Evolutionary conservation across 2,329 filamentous ascomycete species (phyloP), one percentile per base, ranked within the genome.

Genomic region (Venturia asperata): DNA sequence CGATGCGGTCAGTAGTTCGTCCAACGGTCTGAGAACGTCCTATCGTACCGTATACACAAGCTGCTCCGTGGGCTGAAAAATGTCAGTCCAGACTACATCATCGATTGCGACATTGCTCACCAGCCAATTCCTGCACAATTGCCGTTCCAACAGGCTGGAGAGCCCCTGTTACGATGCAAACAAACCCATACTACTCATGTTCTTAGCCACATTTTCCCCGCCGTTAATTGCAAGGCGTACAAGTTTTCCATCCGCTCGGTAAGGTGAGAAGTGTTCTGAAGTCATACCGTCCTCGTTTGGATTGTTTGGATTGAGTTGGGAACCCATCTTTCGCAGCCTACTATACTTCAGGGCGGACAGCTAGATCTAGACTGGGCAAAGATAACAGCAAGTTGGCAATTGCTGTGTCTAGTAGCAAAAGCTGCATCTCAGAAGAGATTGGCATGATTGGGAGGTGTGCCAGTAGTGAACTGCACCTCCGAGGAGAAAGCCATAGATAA

Each of bases 121-220:
- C 80, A 68, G 85, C 85, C 47, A 87, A 75, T 70, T 87, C 85
- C 52, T 77, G 73, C 21, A 85, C 80, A 65, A 87, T 85, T 34
- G 85, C 84, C 68, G 79, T 79, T 10, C 85, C 85, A 17, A 87
- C 79, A 1, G 85, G 82, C 70, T 85, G 83, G 0, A 82, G 82
- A 30, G 85, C 83, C 17, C 85, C 84, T 0, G 84, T 86, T 5
- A 87, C 85, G 17, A 87, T 81, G 69, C 85, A 87, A 24, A 87
- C 82, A 69, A 87, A 87, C 55, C 85, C 85, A 73, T 87, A 85
- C 80, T 85, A 67, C 15, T 9, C 19, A 15, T 3, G 2, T 19
- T 39, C 3, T 15, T 15, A 55, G 9, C 34, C 13, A 41, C 19
- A 60, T 39, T 2, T 21, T 11, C n/a, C 15, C 37, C 21, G 3